Evolutionary conservation across 345 rosid species (phyloP).

Genomic region (Gossypium stocksii): DNA sequence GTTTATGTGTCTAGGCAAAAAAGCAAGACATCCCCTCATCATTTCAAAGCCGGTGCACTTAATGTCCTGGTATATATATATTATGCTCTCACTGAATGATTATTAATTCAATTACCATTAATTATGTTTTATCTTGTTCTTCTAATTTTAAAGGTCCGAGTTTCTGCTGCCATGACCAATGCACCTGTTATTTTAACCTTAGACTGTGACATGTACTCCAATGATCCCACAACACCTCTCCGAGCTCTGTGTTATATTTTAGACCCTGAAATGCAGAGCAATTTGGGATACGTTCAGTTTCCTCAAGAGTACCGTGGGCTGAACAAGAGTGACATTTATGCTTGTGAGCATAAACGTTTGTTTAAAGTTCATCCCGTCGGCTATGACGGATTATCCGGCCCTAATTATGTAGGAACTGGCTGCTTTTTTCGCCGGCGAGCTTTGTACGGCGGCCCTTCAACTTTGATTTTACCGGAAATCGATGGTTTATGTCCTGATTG

Average conservation of each 20-base stretch:
- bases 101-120: not conserved
- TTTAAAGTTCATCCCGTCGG: constrained; percentile 46
- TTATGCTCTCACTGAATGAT: not conserved
- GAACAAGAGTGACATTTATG: constrained; percentile 56
- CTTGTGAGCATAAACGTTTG: constrained; percentile 34
- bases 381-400: constrained; percentile 45
- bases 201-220: constrained; percentile 84
- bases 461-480: constrained; percentile 30
- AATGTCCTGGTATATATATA: constrained; percentile 19
- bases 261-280: constrained; percentile 31
- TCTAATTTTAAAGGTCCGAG: constrained; percentile 46
- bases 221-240: constrained; percentile 50
- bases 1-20: constrained; percentile 33
- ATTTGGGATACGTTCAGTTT: constrained; percentile 52
- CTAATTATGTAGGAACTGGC: constrained; percentile 51
- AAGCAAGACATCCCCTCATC: constrained; percentile 25
- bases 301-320: constrained; percentile 62
- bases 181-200: constrained; percentile 59
- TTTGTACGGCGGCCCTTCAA: constrained; percentile 49
- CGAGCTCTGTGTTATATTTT: constrained; percentile 51
- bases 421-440: constrained; percentile 58
- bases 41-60: constrained; percentile 41
- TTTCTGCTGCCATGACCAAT: constrained; percentile 63
- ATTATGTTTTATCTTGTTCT: not conserved
- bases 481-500: constrained; percentile 30